Evolutionary conservation across 2,329 filamentous ascomycete species (phyloP).

Genomic region (Epichloe uncinata): DNA sequence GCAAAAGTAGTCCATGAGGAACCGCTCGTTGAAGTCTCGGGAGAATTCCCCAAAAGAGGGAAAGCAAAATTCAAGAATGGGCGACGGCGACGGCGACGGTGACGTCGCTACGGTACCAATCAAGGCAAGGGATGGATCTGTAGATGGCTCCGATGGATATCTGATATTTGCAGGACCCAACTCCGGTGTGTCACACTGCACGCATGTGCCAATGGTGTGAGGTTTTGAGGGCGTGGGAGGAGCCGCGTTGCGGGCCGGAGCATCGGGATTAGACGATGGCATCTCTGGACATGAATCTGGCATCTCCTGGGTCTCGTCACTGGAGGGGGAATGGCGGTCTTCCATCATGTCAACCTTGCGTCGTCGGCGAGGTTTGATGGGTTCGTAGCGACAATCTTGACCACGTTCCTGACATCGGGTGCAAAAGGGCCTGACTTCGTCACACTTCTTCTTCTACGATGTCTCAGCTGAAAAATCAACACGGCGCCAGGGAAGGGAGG

Average conservation of each 20-base stretch:
- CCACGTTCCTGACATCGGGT: constrained; percentile 36
- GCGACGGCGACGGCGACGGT: constrained; percentile 18
- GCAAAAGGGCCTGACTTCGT: constrained; percentile 38
- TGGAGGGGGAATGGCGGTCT: background rate
- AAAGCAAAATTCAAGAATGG: constrained; percentile 35
- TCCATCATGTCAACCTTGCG: constrained; percentile 18
- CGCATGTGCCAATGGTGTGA: constrained; percentile 7
- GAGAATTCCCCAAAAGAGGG: constrained; percentile 46
- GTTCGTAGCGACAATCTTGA: constrained; percentile 36
- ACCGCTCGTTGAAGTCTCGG: constrained; percentile 37
- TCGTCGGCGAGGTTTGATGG: constrained; percentile 27
- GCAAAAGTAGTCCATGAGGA: constrained; percentile 48
- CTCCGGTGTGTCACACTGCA: constrained; percentile 8
- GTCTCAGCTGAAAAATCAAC: background rate
- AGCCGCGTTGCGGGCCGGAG: constrained; percentile 1
- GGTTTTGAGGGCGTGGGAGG: constrained; percentile 3
- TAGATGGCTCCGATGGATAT: constrained; percentile 6
- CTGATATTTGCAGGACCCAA: background rate
- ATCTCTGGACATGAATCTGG: background rate
- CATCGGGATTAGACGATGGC: background rate
- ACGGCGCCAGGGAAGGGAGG: background rate
- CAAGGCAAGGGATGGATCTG: constrained; percentile 14
- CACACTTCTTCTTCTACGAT: constrained; percentile 43
- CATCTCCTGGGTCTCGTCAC: background rate
- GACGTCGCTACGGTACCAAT: constrained; percentile 9